These are phyloP conservation scores for Serendipita indica DNA, from an alignment of 768 basidiomycete species.

Conservation along the genomic window DNA sequence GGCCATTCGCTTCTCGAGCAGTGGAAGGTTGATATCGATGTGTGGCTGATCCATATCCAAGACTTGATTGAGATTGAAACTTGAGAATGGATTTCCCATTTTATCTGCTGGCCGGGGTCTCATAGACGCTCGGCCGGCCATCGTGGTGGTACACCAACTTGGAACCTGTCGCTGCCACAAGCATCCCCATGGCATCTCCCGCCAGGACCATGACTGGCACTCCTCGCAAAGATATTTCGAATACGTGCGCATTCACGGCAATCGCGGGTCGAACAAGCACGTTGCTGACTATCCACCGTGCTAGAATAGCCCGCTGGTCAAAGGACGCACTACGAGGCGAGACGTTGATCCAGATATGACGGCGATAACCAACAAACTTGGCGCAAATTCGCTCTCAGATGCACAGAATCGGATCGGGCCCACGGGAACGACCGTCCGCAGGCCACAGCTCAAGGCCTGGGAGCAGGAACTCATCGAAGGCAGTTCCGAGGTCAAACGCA, in stretches of 20 bases:
- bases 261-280: too few species aligned
- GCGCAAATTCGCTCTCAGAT: constrained; percentile 10
- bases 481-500: constrained; percentile 78
- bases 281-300: too few species aligned
- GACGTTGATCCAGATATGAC: not conserved
- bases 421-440: not conserved
- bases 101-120: not conserved
- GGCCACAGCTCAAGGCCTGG: constrained; percentile 44
- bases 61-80: not conserved
- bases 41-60: not conserved
- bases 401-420: constrained; percentile 9
- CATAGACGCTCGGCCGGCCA: not conserved
- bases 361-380: not conserved
- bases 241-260: too few species aligned
- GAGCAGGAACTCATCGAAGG: constrained; percentile 65
- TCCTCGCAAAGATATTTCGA: not conserved
- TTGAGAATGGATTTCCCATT: not conserved
- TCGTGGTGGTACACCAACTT: not conserved
- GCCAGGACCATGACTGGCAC: not conserved
- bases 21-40: constrained; percentile 5
- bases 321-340: not conserved
- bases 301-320: too few species aligned
- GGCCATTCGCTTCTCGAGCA: not conserved
- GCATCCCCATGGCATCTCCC: not conserved
- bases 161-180: constrained; percentile 3